Conservation (phyloP, 768 basidiomycete genomes). For the Trametes sanguinea region DNA sequence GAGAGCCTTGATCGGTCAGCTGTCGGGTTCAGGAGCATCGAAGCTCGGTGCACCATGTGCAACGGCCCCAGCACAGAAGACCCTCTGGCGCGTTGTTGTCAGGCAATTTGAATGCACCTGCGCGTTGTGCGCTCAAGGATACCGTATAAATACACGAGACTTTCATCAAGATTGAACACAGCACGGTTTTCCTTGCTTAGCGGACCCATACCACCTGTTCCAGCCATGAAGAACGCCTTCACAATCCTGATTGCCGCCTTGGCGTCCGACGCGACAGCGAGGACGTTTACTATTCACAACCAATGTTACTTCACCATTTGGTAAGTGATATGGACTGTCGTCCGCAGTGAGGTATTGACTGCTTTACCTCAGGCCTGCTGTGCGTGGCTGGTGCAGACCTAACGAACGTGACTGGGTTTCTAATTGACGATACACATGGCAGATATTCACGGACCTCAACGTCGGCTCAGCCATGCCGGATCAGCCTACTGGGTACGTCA, state of each 20-base stretch:
- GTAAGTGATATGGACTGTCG: conserved; percentile 24
- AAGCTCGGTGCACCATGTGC: conserved; percentile 7
- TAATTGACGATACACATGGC: neutral
- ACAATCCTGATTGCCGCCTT: conserved; percentile 11
- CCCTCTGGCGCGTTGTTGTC: neutral
- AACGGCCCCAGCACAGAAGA: conserved; percentile 1
- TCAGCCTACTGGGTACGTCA: conserved; percentile 34
- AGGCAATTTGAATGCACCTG: neutral
- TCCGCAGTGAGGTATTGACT: neutral
- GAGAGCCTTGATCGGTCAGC: neutral
- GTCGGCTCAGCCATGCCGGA: conserved; percentile 33
- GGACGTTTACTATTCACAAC: conserved; percentile 44
- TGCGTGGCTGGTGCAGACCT: conserved; percentile 12
- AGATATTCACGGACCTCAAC: conserved; percentile 38
- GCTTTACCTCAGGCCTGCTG: conserved; percentile 33
- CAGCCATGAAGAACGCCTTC: conserved; percentile 20
- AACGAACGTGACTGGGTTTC: neutral
- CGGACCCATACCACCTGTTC: neutral
- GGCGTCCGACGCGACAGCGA: conserved; percentile 12
- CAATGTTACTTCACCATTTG: conserved; percentile 45
- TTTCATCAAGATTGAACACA: neutral
- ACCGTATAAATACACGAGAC: neutral
- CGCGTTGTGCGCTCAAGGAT: too few species aligned
- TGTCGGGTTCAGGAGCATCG: neutral
- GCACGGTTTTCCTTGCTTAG: neutral